Percentiles rank a stretch among this genome's conserved stretches.
Evolutionary conservation across 1,284 basidiomycete genomes (phyloP).

Genomic region (Fomitopsis palustris): DNA sequence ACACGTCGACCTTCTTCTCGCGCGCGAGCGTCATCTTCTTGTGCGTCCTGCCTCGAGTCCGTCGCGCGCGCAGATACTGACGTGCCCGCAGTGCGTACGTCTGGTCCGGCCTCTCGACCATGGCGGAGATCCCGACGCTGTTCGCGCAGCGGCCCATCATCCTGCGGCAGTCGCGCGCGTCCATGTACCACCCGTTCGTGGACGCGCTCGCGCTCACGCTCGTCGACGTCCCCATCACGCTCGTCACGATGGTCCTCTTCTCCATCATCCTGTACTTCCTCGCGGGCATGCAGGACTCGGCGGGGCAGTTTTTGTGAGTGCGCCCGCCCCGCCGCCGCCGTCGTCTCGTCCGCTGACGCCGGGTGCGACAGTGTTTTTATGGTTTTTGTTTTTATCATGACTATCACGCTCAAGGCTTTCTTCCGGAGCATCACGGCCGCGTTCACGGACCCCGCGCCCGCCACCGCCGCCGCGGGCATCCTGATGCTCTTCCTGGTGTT

Average conservation of each 20-base stretch:
- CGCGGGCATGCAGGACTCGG: constrained; percentile 48
- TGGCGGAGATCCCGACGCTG: constrained; percentile 70
- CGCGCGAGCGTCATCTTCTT: constrained; percentile 76
- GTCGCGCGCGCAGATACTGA: background rate
- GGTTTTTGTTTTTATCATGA: constrained; percentile 44
- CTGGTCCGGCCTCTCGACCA: constrained; percentile 45
- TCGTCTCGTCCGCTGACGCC: background rate
- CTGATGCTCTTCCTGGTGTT: constrained; percentile 40
- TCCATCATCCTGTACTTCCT: constrained; percentile 61
- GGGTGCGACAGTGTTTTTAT: constrained; percentile 43
- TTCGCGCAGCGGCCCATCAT: constrained; percentile 75
- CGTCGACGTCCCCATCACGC: constrained; percentile 64
- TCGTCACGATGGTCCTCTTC: constrained; percentile 47
- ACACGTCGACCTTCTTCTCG: constrained; percentile 69
- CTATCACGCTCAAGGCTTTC: constrained; percentile 53
- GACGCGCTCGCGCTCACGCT: constrained; percentile 64
- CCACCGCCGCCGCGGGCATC: constrained; percentile 57
- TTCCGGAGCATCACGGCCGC: constrained; percentile 55
- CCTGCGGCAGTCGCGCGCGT: constrained; percentile 50
- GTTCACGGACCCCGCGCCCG: constrained; percentile 46
- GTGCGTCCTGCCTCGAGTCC: constrained; percentile 26
- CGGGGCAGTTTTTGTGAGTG: constrained; percentile 54
- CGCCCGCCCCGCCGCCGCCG: no score
- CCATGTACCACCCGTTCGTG: constrained; percentile 61
- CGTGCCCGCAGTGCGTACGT: constrained; percentile 39